Conservation (phyloP, 495 filamentous ascomycete genomes). For the Venustampulla echinocandica region DNA sequence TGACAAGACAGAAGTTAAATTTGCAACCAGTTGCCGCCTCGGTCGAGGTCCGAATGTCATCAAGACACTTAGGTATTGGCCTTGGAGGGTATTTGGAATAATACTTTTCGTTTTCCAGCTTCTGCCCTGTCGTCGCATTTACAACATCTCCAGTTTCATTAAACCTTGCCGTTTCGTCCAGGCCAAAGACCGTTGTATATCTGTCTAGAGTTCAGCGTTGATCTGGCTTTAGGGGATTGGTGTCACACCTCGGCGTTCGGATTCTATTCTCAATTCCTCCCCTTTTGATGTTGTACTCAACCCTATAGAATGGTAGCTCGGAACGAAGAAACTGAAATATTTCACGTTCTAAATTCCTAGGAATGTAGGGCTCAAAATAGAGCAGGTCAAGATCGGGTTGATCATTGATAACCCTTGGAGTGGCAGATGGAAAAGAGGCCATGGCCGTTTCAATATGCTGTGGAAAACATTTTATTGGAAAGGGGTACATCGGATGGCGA, state of each 20-base stretch:
- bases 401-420: constrained; percentile 42
- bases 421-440: constrained; percentile 27
- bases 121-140: constrained; percentile 35
- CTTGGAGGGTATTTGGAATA: constrained; percentile 50
- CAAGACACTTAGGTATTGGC: constrained; percentile 58
- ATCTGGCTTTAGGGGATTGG: background rate
- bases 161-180: constrained; percentile 51
- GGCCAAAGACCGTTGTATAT: constrained; percentile 61
- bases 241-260: constrained; percentile 49
- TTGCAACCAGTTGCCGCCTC: constrained; percentile 48
- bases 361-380: constrained; percentile 59
- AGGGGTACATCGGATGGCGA: constrained; percentile 52
- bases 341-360: constrained; percentile 37
- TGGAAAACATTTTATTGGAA: constrained; percentile 49
- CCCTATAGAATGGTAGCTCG: constrained; percentile 62
- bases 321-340: constrained; percentile 57
- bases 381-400: constrained; percentile 57
- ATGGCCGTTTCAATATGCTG: constrained; percentile 20
- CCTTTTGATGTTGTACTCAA: constrained; percentile 59
- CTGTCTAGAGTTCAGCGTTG: background rate
- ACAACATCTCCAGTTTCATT: constrained; percentile 33
- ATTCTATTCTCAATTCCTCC: constrained; percentile 47
- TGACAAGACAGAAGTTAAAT: constrained; percentile 70
- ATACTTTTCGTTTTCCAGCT: constrained; percentile 30
- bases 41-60: constrained; percentile 43